Conservation (phyloP, 2,329 filamentous ascomycete genomes). For the Shiraia bambusicola region DNA sequence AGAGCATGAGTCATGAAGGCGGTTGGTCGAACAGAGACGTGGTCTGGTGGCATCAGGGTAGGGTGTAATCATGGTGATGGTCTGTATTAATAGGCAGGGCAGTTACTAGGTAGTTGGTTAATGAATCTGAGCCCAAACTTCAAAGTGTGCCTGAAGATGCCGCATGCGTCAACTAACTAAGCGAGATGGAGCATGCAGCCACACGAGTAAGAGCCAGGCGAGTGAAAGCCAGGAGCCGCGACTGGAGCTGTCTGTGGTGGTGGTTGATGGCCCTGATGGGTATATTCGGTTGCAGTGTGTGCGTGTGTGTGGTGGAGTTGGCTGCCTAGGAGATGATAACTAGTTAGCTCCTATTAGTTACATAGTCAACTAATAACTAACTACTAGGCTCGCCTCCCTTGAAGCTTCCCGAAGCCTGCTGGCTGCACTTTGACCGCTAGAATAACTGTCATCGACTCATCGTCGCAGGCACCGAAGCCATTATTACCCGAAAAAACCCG, state of each 20-base stretch:
- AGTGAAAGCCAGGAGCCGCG: too few relatives aligned
- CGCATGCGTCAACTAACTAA: constrained; percentile 11
- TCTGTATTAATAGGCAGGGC: too few relatives aligned
- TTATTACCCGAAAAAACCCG: constrained; percentile 4
- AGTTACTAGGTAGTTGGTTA: too few relatives aligned
- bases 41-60: neutral
- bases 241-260: constrained; percentile 14
- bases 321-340: too few relatives aligned
- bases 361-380: too few relatives aligned
- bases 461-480: constrained; percentile 2
- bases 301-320: too few relatives aligned
- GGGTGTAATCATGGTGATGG: neutral
- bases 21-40: neutral
- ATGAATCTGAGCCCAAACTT: neutral
- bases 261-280: too few relatives aligned
- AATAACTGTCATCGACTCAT: constrained; percentile 4
- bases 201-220: constrained; percentile 3
- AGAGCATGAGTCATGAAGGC: constrained; percentile 1
- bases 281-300: too few relatives aligned
- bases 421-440: constrained; percentile 8
- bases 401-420: constrained; percentile 4
- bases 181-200: constrained; percentile 14
- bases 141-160: constrained; percentile 18
- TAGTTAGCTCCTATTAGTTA: too few relatives aligned
- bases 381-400: constrained; percentile 12